Base-by-base conservation (phyloP, 768 basidiomycete genomes). In the Kwoniella sp. region DNA sequence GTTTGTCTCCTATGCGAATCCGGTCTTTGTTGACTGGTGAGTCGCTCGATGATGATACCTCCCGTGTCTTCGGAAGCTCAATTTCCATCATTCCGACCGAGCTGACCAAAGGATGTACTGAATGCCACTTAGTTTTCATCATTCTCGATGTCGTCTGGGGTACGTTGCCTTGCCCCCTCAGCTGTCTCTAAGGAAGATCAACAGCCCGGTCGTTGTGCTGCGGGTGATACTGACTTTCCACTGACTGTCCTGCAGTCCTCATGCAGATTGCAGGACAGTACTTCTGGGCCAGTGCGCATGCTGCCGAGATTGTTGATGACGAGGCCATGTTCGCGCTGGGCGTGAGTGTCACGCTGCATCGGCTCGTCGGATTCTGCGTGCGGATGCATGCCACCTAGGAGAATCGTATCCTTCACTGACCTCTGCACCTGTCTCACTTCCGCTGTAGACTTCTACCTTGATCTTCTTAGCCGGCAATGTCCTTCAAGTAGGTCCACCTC, bases 401-500 rank as follows among this genome's bases (percentile, higher is more conserved):
- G n/a, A n/a, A n/a, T n/a, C n/a, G n/a, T n/a, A n/a, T n/a, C n/a
- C n/a, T n/a, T n/a, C n/a, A n/a, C n/a, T n/a, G n/a, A n/a, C 2
- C n/a, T 9, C 38, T 9, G 17, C 34, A 29, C 22, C 29, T 23
- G 29, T 53, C 22, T 34, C 1, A 41, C 51, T 8, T 34, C 26
- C 13, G 29, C 55, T 9, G 26, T 26, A 65, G 65, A 73, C 69
- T 11, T 73, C 72, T 22, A 53, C 28, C 15, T 23, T 70, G 8
- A 61, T 73, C 55, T 73, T 68, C 69, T 48, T 73, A 7, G 59
- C 69, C n/a, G 72, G 72, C 15, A 73, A 71, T 48, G 69, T 71
- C 20, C 69, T 73, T 22, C 71, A 63, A 28, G 55, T 67, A 22
- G 50, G 59, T 48, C 13, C 26, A 12, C 15, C 38, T 22, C 47